phyloP scores from a whole-genome alignment of 1,139 yeast species.

The Ogataea hybrid region DNA sequence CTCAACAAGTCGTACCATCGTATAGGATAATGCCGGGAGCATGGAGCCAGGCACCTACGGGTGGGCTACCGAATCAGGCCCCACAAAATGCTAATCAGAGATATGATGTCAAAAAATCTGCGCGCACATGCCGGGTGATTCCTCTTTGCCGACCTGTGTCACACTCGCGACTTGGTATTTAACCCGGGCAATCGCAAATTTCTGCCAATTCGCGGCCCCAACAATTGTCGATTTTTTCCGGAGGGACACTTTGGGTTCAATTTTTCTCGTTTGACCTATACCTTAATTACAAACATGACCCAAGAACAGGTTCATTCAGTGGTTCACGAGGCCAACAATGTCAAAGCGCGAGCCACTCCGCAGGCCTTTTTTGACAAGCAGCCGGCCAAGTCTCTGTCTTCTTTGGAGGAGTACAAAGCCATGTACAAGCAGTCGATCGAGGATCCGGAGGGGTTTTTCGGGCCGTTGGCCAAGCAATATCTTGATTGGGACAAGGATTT shows the following conservation, averaged over 20 bases:
- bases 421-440: constrained; percentile 75
- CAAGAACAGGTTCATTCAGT: constrained; percentile 34
- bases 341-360: constrained; percentile 66
- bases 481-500: constrained; percentile 87
- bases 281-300: constrained; percentile 16
- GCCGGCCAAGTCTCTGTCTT: constrained; percentile 43
- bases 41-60: not conserved
- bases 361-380: constrained; percentile 71
- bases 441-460: constrained; percentile 84
- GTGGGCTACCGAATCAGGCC: not conserved
- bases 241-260: constrained; percentile 6
- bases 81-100: not conserved
- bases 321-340: constrained; percentile 82
- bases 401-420: constrained; percentile 65
- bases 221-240: constrained; percentile 10
- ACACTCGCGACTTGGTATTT: constrained; percentile 2
- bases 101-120: not conserved
- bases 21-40: not conserved
- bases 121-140: not conserved
- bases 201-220: constrained; percentile 10
- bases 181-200: constrained; percentile 10
- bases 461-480: constrained; percentile 74
- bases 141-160: constrained; percentile 6
- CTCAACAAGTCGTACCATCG: constrained; percentile 8
- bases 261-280: constrained; percentile 3